These are phyloP conservation scores for Rubia tinctorum DNA, from an alignment of 305 asterid species.

Conservation along the genomic window DNA sequence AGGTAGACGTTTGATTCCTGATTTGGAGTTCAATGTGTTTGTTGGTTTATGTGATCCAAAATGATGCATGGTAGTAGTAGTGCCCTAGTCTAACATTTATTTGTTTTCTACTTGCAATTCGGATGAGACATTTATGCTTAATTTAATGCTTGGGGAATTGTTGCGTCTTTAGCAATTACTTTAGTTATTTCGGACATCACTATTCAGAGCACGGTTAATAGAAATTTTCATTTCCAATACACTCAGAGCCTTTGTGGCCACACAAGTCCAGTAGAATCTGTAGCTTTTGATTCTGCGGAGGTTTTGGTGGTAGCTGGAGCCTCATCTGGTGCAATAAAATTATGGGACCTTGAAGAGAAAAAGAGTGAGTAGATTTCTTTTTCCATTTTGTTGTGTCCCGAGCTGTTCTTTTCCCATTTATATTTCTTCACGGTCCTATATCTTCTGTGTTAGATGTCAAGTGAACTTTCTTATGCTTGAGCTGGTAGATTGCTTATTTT, in stretches of 20 bases:
- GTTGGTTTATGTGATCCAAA: not conserved
- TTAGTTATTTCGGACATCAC: conserved; percentile 13
- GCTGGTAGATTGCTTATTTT: not conserved
- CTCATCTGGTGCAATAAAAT: conserved; percentile 90
- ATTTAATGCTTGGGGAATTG: not conserved
- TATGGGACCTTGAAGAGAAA: conserved; percentile 98
- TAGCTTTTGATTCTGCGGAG: conserved; percentile 87
- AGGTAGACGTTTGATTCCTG: not conserved
- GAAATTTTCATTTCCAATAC: conserved; percentile 23
- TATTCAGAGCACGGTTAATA: conserved; percentile 22
- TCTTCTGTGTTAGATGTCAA: not conserved
- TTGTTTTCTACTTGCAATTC: not conserved
- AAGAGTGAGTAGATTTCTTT: conserved; percentile 57
- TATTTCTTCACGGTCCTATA: not conserved
- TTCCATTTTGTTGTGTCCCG: not conserved
- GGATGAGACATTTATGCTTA: not conserved
- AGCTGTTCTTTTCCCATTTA: not conserved
- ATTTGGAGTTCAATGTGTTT: not conserved
- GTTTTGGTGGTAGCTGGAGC: conserved; percentile 92
- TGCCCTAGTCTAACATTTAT: not conserved
- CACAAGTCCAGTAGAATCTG: conserved; percentile 93
- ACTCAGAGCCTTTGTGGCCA: conserved; percentile 89
- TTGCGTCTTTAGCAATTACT: not conserved
- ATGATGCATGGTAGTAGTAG: not conserved
- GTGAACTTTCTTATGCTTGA: not conserved